phyloP scores from a whole-genome alignment of 129 eudicot species.

The Helianthus tuberosus region DNA sequence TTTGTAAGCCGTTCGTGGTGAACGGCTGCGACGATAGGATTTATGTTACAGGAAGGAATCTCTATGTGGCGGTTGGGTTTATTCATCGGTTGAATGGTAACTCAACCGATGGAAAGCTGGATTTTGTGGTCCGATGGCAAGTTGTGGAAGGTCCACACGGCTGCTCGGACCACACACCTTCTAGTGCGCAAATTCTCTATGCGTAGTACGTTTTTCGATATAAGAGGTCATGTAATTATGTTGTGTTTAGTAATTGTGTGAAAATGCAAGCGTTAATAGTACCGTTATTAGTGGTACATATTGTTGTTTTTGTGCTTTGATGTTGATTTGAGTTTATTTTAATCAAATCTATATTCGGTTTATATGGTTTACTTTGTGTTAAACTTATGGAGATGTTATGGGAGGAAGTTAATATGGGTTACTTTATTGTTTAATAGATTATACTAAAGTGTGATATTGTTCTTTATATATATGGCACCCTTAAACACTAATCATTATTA shows the following conservation, averaged over 20 bases:
- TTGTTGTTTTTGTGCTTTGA: conserved; percentile 10
- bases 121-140: conserved; percentile 67
- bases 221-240: conserved; percentile 14
- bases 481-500: too few relatives aligned
- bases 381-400: too few relatives aligned
- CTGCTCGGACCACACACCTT: conserved; percentile 26
- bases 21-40: conserved; percentile 51
- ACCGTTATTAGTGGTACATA: not conserved
- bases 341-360: not conserved
- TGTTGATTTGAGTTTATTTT: not conserved
- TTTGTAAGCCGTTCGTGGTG: conserved; percentile 84
- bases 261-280: not conserved
- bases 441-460: too few relatives aligned
- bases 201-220: not conserved
- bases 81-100: conserved; percentile 16
- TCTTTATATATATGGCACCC: too few relatives aligned
- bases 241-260: conserved; percentile 17
- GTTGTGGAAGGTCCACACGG: conserved; percentile 40
- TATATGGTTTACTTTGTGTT: too few relatives aligned
- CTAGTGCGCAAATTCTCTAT: conserved; percentile 23
- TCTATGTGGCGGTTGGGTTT: conserved; percentile 75
- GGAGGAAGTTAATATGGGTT: too few relatives aligned
- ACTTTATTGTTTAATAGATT: too few relatives aligned
- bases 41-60: conserved; percentile 67
- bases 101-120: conserved; percentile 18